A percentile compares a stretch with the other conserved stretches of the same genome.
Conservation (phyloP, 2,329 filamentous ascomycete genomes). For the Zasmidium cellare region DNA sequence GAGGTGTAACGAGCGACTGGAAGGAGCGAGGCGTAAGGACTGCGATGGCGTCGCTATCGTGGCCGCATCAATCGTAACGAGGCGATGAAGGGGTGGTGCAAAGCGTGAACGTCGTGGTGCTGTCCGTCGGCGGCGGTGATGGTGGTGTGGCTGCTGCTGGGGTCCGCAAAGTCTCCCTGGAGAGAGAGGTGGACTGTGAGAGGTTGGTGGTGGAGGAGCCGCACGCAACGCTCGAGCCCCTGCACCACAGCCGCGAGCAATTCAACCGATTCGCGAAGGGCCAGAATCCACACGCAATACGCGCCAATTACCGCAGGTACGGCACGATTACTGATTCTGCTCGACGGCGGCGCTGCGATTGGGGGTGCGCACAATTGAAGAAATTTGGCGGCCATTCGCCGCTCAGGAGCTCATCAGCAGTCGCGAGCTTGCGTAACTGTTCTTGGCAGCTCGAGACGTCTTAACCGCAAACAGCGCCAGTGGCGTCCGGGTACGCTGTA, state of each 20-base stretch:
- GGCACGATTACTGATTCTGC: too few species aligned
- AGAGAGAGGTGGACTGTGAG: too few species aligned
- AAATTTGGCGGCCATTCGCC: too few species aligned
- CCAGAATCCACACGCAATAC: not conserved
- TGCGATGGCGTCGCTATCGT: constrained; percentile 6
- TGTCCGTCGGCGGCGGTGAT: not conserved
- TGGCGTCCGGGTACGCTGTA: not conserved
- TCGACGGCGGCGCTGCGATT: not conserved
- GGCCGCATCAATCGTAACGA: constrained; percentile 9
- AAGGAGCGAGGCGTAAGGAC: constrained; percentile 10
- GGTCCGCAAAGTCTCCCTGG: constrained; percentile 2
- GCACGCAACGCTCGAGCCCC: constrained; percentile 1
- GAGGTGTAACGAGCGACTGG: constrained; percentile 20
- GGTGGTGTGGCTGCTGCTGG: not conserved
- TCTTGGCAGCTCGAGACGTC: not conserved
- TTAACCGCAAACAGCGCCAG: not conserved
- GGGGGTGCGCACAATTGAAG: not conserved
- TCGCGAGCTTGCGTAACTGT: not conserved
- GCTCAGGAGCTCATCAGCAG: not conserved
- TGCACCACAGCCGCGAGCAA: not conserved
- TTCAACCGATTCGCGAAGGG: not conserved
- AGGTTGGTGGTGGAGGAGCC: not conserved
- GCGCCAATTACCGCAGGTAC: not conserved
- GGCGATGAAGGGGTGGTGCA: not conserved
- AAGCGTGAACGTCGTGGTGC: not conserved